Evolutionary conservation across 345 rosid genomes (phyloP).

Genomic region (Corymbia maculata): DNA sequence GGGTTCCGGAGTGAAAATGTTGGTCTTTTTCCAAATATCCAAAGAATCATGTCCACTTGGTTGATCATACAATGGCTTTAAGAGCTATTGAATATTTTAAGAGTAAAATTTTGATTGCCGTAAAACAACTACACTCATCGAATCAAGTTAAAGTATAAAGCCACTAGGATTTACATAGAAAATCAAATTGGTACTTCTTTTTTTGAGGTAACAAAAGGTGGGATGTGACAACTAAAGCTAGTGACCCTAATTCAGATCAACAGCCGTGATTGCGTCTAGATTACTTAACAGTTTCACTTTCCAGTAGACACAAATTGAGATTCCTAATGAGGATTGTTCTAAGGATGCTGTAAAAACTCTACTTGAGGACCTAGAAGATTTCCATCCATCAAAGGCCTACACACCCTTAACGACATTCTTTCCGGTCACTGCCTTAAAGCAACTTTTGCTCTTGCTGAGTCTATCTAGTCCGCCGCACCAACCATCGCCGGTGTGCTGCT

Average conservation of each 20-base stretch:
- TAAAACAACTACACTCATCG: not conserved
- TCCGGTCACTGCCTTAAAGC: not conserved
- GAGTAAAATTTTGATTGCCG: not conserved
- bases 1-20: not conserved
- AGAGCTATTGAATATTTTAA: not conserved
- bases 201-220: not conserved
- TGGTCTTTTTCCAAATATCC: not conserved
- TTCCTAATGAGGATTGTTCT: not conserved
- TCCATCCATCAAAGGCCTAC: not conserved
- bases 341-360: not conserved
- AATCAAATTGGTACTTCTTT: not conserved
- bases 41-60: not conserved
- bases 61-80: not conserved
- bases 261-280: not conserved
- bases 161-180: fast-evolving
- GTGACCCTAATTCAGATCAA: not conserved
- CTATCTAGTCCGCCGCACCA: too few relatives aligned
- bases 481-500: too few relatives aligned
- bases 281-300: not conserved
- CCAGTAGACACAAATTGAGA: not conserved
- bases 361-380: not conserved
- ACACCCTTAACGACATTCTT: not conserved
- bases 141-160: not conserved
- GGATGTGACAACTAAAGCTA: not conserved
- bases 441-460: too few relatives aligned